Evolutionary conservation across 306 rosid species (phyloP).

Genomic region (Hylodesmum podocarpum): DNA sequence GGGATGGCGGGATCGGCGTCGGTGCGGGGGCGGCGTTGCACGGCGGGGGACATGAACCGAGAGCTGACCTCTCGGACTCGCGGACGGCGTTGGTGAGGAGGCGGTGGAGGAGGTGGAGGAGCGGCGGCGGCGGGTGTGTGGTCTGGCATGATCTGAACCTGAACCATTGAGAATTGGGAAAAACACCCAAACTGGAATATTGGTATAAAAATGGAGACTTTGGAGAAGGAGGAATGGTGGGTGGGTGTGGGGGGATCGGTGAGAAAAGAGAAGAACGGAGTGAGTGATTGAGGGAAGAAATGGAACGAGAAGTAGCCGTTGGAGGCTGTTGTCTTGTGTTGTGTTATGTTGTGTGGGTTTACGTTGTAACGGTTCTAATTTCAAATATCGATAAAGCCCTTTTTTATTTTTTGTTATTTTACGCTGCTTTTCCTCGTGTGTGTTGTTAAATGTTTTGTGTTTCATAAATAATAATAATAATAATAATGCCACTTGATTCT

Average conservation of each 20-base stretch:
- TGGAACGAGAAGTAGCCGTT: slow-evolving; percentile 34
- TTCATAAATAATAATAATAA: not conserved
- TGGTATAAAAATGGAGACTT: not conserved
- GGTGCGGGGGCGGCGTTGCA: slow-evolving; percentile 42
- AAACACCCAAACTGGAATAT: slow-evolving; percentile 20
- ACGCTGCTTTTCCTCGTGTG: not conserved
- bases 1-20: slow-evolving; percentile 49
- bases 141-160: slow-evolving; percentile 23
- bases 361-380: slow-evolving; percentile 37
- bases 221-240: not conserved
- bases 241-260: not conserved
- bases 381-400: slow-evolving; percentile 5
- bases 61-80: slow-evolving; percentile 91
- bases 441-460: too few relatives aligned
- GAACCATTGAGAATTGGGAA: not conserved
- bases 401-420: not conserved
- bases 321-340: not conserved
- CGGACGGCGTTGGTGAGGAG: slow-evolving; percentile 57
- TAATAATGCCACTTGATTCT: not conserved
- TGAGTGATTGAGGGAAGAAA: not conserved
- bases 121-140: slow-evolving; percentile 13
- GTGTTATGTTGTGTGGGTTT: slow-evolving; percentile 1
- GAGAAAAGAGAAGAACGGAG: not conserved
- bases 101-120: slow-evolving; percentile 50
- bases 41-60: slow-evolving; percentile 71